Evolutionary conservation across 192 early-diverging fungal genomes (phyloP).

Genomic region (Paraglomus brasilianum): DNA sequence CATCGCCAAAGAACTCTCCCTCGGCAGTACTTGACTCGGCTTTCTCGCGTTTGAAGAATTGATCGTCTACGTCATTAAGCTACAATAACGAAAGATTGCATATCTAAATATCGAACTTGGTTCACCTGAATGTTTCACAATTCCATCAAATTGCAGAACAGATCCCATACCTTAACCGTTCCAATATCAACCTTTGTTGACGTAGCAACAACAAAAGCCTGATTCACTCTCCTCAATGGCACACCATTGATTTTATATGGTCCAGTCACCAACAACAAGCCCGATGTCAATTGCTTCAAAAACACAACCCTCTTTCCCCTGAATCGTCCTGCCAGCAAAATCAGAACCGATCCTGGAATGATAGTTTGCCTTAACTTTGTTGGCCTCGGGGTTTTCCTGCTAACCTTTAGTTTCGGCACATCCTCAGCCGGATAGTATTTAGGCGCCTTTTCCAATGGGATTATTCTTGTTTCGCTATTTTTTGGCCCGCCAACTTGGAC

Average conservation of each 20-base stretch:
- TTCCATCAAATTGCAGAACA: neutral
- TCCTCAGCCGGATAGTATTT: constrained; percentile 87
- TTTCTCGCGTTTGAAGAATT: constrained; percentile 86
- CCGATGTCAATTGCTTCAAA: constrained; percentile 93
- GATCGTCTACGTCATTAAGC: constrained; percentile 79
- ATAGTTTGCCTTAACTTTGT: constrained; percentile 84
- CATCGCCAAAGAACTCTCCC: constrained; percentile 85
- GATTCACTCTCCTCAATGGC: constrained; percentile 96
- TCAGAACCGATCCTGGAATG: constrained; percentile 96
- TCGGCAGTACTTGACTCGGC: constrained; percentile 77
- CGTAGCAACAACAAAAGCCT: constrained; percentile 99
- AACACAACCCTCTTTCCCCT: constrained; percentile 99
- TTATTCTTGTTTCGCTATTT: constrained; percentile 71
- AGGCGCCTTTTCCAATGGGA: constrained; percentile 70
- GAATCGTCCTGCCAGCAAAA: constrained; percentile 93
- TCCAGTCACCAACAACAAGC: constrained; percentile 95
- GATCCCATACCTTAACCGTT: constrained; percentile 55
- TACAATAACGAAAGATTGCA: neutral
- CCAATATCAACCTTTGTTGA: constrained; percentile 97
- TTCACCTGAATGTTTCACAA: constrained; percentile 7
- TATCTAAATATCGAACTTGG: neutral
- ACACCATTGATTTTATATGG: constrained; percentile 99
- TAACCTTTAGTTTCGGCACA: constrained; percentile 71
- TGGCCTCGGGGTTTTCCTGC: constrained; percentile 73
- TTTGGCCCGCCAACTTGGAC: constrained; percentile 77